These are phyloP conservation scores for Rhizopus microsporus DNA, from an alignment of 371 early-diverging fungal genomes.

Conservation along the genomic window DNA sequence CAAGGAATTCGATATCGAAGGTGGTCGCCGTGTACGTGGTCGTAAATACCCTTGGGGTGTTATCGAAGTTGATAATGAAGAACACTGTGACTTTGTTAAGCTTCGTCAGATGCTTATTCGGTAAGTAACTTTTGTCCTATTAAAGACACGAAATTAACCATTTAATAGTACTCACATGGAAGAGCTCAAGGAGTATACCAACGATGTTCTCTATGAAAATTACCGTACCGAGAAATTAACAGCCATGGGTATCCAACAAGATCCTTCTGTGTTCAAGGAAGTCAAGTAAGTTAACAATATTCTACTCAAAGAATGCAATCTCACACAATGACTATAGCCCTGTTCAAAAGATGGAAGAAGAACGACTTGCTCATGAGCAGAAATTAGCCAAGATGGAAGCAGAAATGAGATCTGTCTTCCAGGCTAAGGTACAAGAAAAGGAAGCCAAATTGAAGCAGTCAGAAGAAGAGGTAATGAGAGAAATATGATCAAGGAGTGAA, in stretches of 20 bases:
- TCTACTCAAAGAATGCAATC: not conserved
- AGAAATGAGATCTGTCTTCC: constrained; percentile 97
- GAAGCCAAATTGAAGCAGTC: constrained; percentile 95
- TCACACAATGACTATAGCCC: constrained; percentile 50
- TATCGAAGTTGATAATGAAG: constrained; percentile 92
- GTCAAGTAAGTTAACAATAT: constrained; percentile 51
- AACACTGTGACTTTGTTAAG: constrained; percentile 93
- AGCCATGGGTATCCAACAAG: constrained; percentile 82
- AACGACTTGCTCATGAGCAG: constrained; percentile 88
- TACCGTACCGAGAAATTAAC: constrained; percentile 91
- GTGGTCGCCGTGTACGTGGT: constrained; percentile 89
- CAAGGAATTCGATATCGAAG: constrained; percentile 79
- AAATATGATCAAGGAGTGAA: not conserved
- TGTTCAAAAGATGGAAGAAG: constrained; percentile 90
- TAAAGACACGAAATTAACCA: not conserved
- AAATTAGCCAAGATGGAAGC: constrained; percentile 97
- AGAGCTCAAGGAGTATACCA: constrained; percentile 91
- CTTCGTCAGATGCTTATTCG: constrained; percentile 90
- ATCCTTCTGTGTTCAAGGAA: constrained; percentile 79
- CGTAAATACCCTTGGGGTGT: constrained; percentile 97
- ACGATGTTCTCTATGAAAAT: constrained; percentile 94
- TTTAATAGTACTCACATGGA: constrained; percentile 80
- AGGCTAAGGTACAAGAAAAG: constrained; percentile 97
- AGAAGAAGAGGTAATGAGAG: constrained; percentile 83
- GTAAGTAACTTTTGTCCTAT: constrained; percentile 21